phyloP scores from a whole-genome alignment of 352 stramenopile species.

The Globisporangium echinulatum region DNA sequence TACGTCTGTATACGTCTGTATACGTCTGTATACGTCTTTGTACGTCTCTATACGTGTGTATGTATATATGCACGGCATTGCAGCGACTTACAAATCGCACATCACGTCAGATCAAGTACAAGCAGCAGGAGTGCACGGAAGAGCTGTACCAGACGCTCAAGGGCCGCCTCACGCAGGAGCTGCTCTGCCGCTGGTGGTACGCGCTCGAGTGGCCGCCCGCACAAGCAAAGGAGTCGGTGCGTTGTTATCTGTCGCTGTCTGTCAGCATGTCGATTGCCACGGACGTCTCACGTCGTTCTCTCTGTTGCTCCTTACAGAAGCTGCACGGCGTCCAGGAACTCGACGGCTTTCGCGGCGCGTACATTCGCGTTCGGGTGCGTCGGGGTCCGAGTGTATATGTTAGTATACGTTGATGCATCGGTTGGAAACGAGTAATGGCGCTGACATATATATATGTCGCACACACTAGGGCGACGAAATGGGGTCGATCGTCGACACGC shows the following conservation, averaged over 20 bases:
- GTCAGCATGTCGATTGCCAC: background rate
- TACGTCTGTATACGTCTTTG: background rate
- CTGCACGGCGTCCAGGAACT: slow-evolving; percentile 70
- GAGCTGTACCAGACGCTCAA: slow-evolving; percentile 78
- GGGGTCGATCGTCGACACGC: slow-evolving; percentile 78
- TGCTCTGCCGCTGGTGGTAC: slow-evolving; percentile 86
- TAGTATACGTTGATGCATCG: background rate
- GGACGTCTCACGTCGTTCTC: too few relatives aligned
- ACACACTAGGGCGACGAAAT: slow-evolving; percentile 61
- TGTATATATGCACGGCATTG: background rate
- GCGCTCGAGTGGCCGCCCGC: slow-evolving; percentile 67
- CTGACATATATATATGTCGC: too few relatives aligned
- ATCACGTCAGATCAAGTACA: slow-evolving; percentile 58
- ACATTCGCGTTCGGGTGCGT: slow-evolving; percentile 73
- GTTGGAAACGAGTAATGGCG: background rate
- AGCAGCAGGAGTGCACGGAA: slow-evolving; percentile 81
- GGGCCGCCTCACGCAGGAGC: slow-evolving; percentile 61
- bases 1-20: background rate
- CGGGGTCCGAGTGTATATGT: background rate
- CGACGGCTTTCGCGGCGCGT: slow-evolving; percentile 71
- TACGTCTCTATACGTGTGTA: background rate
- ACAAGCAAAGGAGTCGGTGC: slow-evolving; percentile 27
- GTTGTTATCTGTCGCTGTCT: background rate
- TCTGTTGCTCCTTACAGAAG: slow-evolving; percentile 24
- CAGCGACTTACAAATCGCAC: background rate